Base-by-base conservation (phyloP, 208 protist species). In the Crithidia brevicula region DNA sequence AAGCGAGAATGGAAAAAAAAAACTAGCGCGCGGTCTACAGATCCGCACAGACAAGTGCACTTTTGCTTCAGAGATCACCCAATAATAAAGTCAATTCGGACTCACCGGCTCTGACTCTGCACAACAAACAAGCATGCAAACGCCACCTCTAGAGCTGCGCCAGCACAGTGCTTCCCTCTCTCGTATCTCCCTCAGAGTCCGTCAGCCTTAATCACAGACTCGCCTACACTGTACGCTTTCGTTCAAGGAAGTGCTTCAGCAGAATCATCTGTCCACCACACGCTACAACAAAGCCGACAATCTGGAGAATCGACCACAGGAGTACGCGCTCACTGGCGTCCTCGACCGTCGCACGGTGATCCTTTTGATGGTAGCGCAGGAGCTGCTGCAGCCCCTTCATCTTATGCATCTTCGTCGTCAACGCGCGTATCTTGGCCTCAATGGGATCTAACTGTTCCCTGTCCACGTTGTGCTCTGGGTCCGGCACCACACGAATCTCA, bases 201-300 rank as follows among this genome's bases (percentile, higher is more conserved):
- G n/a, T n/a, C n/a, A n/a, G n/a, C n/a, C n/a, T n/a, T n/a, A n/a
- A n/a, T n/a, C n/a, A n/a, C n/a, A n/a, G n/a, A n/a, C n/a, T n/a
- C n/a, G n/a, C n/a, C n/a, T 80, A 93, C 16, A 90, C 33, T 43
- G 78, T 84, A 46, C 81, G 77, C 58, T 84, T 87, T 33, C 60
- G 56, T 72, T 96, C 89, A n/a, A 96, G 45, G 45, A 95, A 93
- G 7, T 77, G 34, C 67, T 89, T 90, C n/a, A 95, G 63, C 34
- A 93, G 88, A 50, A 73, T 84, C 13, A 96, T 20, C 67, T 96
- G 88, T 25, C 88, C 81, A 7, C 70, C 49, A 38, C 73, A 79
- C 58, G 87, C 79, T 4, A 30, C 68, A 11, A 95, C 18, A 20
- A 96, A 74, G 15, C 79, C 59, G 3, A 87, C 33, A 0, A 88